Base-by-base conservation (phyloP, 805 yeast species). In the Limtongozyma cylindracea region DNA sequence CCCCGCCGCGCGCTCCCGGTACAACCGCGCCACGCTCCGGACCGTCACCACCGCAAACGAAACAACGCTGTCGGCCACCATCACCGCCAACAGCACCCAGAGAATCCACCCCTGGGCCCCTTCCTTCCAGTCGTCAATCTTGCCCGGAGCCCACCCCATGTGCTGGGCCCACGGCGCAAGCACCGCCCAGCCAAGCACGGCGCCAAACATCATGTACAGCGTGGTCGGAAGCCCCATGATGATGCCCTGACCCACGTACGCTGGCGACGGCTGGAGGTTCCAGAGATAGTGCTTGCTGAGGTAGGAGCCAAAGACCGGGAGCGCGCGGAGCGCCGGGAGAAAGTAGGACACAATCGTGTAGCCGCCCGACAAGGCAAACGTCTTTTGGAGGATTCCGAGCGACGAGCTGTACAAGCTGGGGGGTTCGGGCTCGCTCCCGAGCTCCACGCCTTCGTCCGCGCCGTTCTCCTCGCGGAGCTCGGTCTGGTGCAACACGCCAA, bases 21-120 rank as follows among this genome's bases (percentile, higher is more conserved):
- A 13, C 6, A 6, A 5, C 15, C 5, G 15, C 6, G 15, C 15
- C 15, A 6, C 15, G 6, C 6, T 5, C 15, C 6, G 5, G 15
- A 41, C 29, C 1, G 66, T 52, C 5, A 72, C 64, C 3, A 72
- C 72, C 1, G 61, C 28, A 33, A 84, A 73, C 2, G 91, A 71
- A 4, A 82, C 76, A 4, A 77, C 50, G 6, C 93, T 73, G 38
- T 84, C 98, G 22, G 77, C 68, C 11, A 84, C 77, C 98, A 84
- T 84, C 22, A 82, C 78, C 12, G 94, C 69, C 31, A 84, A 55
- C 39, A 91, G 68, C 24, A 80, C 53, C 98, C 98, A 84, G 39
- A 84, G 52, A 24, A 88, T 77, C 98, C 98, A 84, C 5, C 96
- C 98, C 38, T 84, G 94, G 1, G 82, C 74, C 3, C 96, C 96